These are phyloP conservation scores for Moniliella sp. DNA, from an alignment of 1,284 basidiomycete genomes.

Conservation along the genomic window DNA sequence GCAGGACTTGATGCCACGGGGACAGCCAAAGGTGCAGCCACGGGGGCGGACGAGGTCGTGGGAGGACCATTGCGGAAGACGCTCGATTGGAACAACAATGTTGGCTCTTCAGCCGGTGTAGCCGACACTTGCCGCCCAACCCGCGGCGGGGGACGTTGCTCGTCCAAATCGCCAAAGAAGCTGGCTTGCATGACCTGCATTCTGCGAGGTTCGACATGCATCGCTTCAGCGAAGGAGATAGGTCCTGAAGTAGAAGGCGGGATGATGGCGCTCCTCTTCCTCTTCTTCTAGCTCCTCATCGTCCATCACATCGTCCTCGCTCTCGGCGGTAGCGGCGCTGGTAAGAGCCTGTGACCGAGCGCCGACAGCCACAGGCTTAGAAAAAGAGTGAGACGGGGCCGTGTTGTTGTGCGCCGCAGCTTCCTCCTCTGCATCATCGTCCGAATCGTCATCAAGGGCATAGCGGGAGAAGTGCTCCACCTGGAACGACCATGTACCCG, in stretches of 20 bases:
- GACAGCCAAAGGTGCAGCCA: no score
- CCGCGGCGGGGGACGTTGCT: no score
- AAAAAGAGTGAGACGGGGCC: not conserved
- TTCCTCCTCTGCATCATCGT: slow-evolving; percentile 8
- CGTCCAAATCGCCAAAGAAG: slow-evolving; percentile 34
- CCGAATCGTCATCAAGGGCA: slow-evolving; percentile 27
- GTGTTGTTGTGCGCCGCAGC: not conserved
- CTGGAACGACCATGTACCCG: slow-evolving; percentile 75
- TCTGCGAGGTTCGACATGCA: slow-evolving; percentile 12
- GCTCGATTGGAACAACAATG: no score
- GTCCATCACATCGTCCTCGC: slow-evolving; percentile 2
- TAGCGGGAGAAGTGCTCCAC: slow-evolving; percentile 59
- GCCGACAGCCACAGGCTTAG: not conserved
- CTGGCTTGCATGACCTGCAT: slow-evolving; percentile 33
- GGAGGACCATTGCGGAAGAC: no score
- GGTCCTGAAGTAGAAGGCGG: slow-evolving; percentile 1
- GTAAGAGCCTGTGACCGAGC: not conserved
- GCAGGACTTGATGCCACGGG: no score
- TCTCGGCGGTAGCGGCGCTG: not conserved
- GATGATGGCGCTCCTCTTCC: not conserved
- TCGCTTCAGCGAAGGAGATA: slow-evolving; percentile 8
- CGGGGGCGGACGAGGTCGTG: no score
- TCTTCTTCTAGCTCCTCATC: not conserved
- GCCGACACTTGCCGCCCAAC: no score
- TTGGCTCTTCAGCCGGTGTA: no score